These are phyloP conservation scores for Cucurbita argyrosperma DNA, from an alignment of 306 rosid genomes.

Conservation along the genomic window DNA sequence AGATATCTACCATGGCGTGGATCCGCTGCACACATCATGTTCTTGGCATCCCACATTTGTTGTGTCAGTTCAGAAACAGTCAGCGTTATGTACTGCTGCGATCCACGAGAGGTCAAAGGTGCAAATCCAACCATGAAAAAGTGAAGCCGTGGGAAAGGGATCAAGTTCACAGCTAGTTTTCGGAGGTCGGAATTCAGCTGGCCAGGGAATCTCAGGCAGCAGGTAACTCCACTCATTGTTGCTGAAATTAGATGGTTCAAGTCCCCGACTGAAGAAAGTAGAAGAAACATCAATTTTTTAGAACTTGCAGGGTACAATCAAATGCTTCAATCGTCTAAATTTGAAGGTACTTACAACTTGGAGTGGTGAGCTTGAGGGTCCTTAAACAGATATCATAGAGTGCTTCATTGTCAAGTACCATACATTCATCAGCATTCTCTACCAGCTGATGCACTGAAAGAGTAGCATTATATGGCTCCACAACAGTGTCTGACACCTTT, in stretches of 20 bases:
- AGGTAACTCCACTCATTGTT: constrained; percentile 84
- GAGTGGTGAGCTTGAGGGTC: not conserved
- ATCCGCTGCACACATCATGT: constrained; percentile 5
- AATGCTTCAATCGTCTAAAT: not conserved
- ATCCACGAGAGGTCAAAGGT: constrained; percentile 55
- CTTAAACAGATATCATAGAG: not conserved
- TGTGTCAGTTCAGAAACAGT: constrained; percentile 65
- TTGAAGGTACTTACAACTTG: constrained; percentile 10
- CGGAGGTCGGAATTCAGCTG: constrained; percentile 64
- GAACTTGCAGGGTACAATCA: not conserved
- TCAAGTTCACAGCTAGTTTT: constrained; percentile 62
- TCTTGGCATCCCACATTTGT: constrained; percentile 35
- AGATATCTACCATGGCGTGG: constrained; percentile 16
- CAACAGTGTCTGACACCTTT: constrained; percentile 63
- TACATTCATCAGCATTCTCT: constrained; percentile 12
- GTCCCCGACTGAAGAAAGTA: constrained; percentile 47
- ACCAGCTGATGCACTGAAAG: constrained; percentile 71
- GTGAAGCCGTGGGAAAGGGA: constrained; percentile 74
- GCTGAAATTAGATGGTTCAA: constrained; percentile 67
- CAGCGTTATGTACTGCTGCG: constrained; percentile 41
- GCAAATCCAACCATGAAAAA: constrained; percentile 49
- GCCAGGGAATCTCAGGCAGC: constrained; percentile 70
- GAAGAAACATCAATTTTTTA: not conserved
- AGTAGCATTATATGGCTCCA: constrained; percentile 70
- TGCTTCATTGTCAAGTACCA: constrained; percentile 8